Percentiles rank a stretch among this genome's conserved stretches.
phyloP scores from a whole-genome alignment of 1,139 yeast species.

The Torulaspora globosa region DNA sequence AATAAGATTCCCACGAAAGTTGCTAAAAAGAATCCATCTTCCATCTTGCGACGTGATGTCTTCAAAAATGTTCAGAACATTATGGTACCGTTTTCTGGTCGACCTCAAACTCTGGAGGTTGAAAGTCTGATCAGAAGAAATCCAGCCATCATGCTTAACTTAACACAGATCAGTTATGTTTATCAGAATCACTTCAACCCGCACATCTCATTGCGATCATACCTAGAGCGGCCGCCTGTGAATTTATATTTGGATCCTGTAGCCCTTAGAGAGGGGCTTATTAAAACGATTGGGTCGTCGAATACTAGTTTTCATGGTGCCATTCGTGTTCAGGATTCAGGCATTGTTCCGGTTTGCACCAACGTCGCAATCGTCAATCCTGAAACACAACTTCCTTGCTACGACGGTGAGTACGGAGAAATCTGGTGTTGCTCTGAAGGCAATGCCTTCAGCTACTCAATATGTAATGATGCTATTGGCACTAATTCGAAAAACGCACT shows the following conservation, averaged over 20 bases:
- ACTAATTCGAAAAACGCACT: constrained; percentile 19
- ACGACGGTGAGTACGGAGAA: constrained; percentile 94
- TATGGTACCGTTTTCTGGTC: constrained; percentile 74
- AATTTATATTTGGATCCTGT: constrained; percentile 83
- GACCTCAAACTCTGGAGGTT: constrained; percentile 65
- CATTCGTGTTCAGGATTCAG: constrained; percentile 84
- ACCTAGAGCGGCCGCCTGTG: constrained; percentile 83
- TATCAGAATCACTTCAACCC: constrained; percentile 82
- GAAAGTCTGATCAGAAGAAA: constrained; percentile 60
- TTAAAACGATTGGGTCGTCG: constrained; percentile 72
- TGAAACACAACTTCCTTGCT: constrained; percentile 73
- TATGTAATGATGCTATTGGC: constrained; percentile 25
- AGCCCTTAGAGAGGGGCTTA: constrained; percentile 82
- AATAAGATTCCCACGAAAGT: constrained; percentile 4
- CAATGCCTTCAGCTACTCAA: constrained; percentile 59
- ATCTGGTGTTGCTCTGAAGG: constrained; percentile 95
- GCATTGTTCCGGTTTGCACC: constrained; percentile 92
- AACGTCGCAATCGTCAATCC: constrained; percentile 95
- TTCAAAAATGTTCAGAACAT: constrained; percentile 68
- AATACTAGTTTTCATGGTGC: constrained; percentile 54
- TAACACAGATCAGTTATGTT: constrained; percentile 70
- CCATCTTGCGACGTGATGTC: constrained; percentile 37
- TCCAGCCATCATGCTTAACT: constrained; percentile 59
- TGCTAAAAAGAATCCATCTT: constrained; percentile 16
- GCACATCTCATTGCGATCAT: constrained; percentile 70